Percentiles rank a stretch among this genome's conserved stretches.
These are phyloP conservation scores for Phialophora macrospora DNA, from an alignment of 2,329 filamentous ascomycete genomes.

Conservation along the genomic window DNA sequence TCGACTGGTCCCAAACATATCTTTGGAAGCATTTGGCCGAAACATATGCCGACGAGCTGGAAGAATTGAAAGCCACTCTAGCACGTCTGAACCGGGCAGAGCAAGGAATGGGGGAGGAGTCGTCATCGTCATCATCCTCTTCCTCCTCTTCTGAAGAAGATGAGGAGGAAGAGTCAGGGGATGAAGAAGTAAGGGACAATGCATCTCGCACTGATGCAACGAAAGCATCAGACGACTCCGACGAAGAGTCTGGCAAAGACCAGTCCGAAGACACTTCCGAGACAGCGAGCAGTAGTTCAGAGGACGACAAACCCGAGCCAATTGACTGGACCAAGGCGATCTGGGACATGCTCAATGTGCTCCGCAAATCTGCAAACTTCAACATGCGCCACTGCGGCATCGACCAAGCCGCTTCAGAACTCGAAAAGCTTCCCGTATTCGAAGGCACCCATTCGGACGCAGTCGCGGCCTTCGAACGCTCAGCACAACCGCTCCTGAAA, in stretches of 20 bases:
- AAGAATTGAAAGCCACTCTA: constrained; percentile 30
- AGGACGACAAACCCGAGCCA: constrained; percentile 27
- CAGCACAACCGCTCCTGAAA: constrained; percentile 34
- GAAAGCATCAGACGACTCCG: constrained; percentile 40
- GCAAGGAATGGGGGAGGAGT: constrained; percentile 32
- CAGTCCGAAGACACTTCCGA: constrained; percentile 32
- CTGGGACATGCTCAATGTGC: constrained; percentile 38
- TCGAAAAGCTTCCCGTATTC: constrained; percentile 36
- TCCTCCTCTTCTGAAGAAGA: constrained; percentile 35
- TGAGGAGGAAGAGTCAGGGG: constrained; percentile 15
- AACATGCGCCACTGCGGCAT: constrained; percentile 39
- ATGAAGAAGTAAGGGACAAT: constrained; percentile 2
- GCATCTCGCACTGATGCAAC: neutral
- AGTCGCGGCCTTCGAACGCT: constrained; percentile 36
- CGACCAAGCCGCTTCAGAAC: constrained; percentile 35
- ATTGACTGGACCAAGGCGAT: constrained; percentile 39
- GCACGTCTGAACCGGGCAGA: constrained; percentile 17
- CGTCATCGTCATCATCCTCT: constrained; percentile 3
- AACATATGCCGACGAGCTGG: constrained; percentile 44
- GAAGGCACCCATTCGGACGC: constrained; percentile 34
- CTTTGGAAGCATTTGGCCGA: constrained; percentile 52
- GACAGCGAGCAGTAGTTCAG: constrained; percentile 19
- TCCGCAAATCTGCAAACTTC: constrained; percentile 38
- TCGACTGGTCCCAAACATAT: constrained; percentile 52
- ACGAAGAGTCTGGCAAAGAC: constrained; percentile 42